A percentile compares a stretch with the other conserved stretches of the same genome.
phyloP scores from a whole-genome alignment of 345 rosid genomes.

The Salix dunnii region DNA sequence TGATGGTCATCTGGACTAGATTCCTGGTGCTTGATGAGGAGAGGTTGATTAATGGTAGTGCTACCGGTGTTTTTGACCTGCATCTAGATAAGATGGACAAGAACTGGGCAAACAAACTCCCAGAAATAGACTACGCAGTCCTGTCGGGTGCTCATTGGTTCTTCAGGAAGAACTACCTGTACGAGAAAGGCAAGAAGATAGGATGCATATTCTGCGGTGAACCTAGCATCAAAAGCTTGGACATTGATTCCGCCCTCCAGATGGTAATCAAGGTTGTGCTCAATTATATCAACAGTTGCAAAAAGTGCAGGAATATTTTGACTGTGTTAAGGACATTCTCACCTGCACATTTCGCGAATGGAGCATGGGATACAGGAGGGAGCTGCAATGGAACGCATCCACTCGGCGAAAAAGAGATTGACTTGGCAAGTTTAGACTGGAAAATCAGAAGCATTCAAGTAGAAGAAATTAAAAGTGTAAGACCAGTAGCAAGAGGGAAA shows the following conservation, averaged over 20 bases:
- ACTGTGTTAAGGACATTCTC: conserved; percentile 72
- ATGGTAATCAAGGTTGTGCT: conserved; percentile 50
- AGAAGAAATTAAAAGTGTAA: conserved; percentile 39
- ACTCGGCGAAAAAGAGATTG: conserved; percentile 18
- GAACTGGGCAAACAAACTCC: conserved; percentile 42
- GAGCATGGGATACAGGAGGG: conserved; percentile 78
- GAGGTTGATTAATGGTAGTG: conserved; percentile 42
- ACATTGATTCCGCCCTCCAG: conserved; percentile 37
- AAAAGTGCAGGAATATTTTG: conserved; percentile 29
- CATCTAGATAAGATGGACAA: conserved; percentile 45
- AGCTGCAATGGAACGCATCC: conserved; percentile 60
- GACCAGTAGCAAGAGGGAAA: conserved; percentile 25
- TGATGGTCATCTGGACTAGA: conserved; percentile 58
- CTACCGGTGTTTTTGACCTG: conserved; percentile 43
- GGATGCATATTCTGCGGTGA: conserved; percentile 68
- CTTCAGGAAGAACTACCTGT: conserved; percentile 56
- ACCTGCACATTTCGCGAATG: conserved; percentile 82
- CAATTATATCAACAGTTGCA: conserved; percentile 36
- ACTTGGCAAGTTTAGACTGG: conserved; percentile 36
- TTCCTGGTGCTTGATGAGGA: conserved; percentile 58
- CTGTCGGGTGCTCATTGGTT: conserved; percentile 81
- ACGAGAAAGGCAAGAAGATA: conserved; percentile 28
- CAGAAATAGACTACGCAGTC: conserved; percentile 44
- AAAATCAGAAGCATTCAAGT: conserved; percentile 50
- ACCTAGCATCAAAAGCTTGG: conserved; percentile 39